These are phyloP conservation scores for Pseudisothecium myosuroides DNA, from an alignment of 225 moss, liverwort and hornwort genomes.

Conservation along the genomic window DNA sequence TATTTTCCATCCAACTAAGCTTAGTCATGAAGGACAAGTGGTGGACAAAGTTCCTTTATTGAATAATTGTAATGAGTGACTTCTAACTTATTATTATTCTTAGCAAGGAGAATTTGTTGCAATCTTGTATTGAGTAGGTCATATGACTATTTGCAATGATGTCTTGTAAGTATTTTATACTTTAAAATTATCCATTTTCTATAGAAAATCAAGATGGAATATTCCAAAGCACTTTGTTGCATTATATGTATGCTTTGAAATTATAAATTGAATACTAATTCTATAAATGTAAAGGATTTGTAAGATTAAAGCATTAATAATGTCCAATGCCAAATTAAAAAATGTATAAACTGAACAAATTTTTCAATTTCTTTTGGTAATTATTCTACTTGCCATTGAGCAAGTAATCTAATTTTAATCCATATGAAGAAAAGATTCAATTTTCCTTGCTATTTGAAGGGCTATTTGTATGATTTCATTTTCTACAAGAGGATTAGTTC, in stretches of 20 bases:
- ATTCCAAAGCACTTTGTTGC: background rate
- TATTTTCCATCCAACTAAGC: background rate
- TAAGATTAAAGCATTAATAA: background rate
- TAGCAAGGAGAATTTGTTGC: background rate
- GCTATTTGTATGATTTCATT: no score
- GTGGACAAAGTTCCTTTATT: background rate
- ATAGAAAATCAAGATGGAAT: background rate
- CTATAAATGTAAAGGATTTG: background rate
- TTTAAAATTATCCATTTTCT: background rate
- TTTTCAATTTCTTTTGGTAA: no score
- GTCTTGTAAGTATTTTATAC: no score
- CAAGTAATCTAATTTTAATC: no score
- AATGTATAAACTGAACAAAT: background rate
- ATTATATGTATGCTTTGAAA: background rate
- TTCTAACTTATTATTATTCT: no score
- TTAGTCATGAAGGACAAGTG: background rate
- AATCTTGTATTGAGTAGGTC: background rate
- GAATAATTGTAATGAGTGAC: no score
- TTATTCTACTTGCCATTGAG: background rate
- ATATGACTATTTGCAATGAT: background rate
- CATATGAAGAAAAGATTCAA: no score
- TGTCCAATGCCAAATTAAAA: no score
- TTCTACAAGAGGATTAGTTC: no score
- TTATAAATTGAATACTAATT: background rate
- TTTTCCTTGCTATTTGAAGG: no score